Conservation (phyloP, 768 basidiomycete species). For the Hortiboletus flavorubellus region DNA sequence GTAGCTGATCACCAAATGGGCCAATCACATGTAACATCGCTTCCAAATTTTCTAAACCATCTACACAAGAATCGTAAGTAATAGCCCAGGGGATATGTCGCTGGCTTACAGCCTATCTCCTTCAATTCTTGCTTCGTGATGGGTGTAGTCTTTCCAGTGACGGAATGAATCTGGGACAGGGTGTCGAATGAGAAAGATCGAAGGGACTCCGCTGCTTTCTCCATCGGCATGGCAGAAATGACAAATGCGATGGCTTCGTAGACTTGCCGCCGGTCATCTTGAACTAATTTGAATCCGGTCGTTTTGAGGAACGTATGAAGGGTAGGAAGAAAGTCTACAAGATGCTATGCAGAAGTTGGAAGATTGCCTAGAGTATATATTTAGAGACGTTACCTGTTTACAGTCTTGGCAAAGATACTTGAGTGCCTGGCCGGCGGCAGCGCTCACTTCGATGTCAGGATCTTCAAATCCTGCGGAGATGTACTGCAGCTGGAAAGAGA, state of each 20-base stretch:
- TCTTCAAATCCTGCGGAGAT: constrained; percentile 91
- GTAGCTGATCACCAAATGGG: constrained; percentile 80
- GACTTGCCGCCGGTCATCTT: constrained; percentile 88
- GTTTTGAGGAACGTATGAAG: constrained; percentile 85
- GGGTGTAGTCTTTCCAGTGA: constrained; percentile 50
- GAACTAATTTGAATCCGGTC: constrained; percentile 72
- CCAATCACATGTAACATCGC: constrained; percentile 84
- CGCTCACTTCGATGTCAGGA: constrained; percentile 74
- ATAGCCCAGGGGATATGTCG: not conserved
- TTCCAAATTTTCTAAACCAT: constrained; percentile 88
- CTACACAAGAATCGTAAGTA: constrained; percentile 37
- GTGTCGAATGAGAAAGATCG: constrained; percentile 86
- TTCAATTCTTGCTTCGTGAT: constrained; percentile 71
- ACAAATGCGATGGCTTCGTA: constrained; percentile 96
- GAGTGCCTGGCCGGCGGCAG: constrained; percentile 93
- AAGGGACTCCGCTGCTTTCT: constrained; percentile 80
- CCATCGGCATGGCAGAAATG: constrained; percentile 91
- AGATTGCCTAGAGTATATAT: constrained; percentile 6
- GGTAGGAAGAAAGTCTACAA: constrained; percentile 88
- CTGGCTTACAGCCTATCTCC: constrained; percentile 59
- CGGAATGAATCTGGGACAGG: constrained; percentile 67
- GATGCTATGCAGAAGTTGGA: constrained; percentile 51
- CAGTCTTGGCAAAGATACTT: constrained; percentile 98
- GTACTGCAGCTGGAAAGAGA: constrained; percentile 82
- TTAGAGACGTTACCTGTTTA: constrained; percentile 54